These are phyloP conservation scores for Aureoboletus auriporus DNA, from an alignment of 768 basidiomycete genomes.

Conservation along the genomic window DNA sequence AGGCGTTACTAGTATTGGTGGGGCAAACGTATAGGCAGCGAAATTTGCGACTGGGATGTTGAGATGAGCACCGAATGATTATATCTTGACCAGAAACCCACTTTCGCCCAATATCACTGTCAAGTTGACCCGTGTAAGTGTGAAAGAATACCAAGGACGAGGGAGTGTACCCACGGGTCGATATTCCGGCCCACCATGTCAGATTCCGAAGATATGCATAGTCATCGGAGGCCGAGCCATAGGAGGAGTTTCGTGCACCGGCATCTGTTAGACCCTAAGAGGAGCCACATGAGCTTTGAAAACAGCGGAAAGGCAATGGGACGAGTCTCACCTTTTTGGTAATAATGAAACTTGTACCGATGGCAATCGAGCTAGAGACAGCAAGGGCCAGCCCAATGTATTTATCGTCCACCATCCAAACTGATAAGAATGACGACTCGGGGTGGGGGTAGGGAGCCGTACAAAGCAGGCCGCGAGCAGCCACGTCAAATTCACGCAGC, in stretches of 20 bases:
- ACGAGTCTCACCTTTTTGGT: slow-evolving; percentile 82
- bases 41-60: slow-evolving; percentile 69
- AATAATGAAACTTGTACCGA: slow-evolving; percentile 96
- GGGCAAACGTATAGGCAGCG: slow-evolving; percentile 96
- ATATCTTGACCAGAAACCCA: slow-evolving; percentile 30
- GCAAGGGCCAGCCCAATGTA: slow-evolving; percentile 92
- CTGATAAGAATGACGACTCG: not conserved
- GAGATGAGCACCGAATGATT: slow-evolving; percentile 2
- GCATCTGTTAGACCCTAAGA: slow-evolving; percentile 86
- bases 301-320: not conserved
- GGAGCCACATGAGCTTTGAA: slow-evolving; percentile 9
- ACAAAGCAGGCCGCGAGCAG: not conserved
- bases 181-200: slow-evolving; percentile 97
- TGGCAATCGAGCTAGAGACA: slow-evolving; percentile 76
- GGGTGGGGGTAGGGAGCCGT: not conserved
- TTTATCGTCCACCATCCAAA: slow-evolving; percentile 81
- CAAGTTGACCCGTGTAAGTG: slow-evolving; percentile 7
- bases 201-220: slow-evolving; percentile 85
- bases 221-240: slow-evolving; percentile 69
- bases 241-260: slow-evolving; percentile 49
- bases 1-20: slow-evolving; percentile 96
- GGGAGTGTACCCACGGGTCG: slow-evolving; percentile 64
- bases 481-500: not conserved
- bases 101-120: slow-evolving; percentile 94
- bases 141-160: not conserved